Evolutionary conservation across 495 filamentous ascomycete species (phyloP).

Genomic region (Sordaria brevicollis): DNA sequence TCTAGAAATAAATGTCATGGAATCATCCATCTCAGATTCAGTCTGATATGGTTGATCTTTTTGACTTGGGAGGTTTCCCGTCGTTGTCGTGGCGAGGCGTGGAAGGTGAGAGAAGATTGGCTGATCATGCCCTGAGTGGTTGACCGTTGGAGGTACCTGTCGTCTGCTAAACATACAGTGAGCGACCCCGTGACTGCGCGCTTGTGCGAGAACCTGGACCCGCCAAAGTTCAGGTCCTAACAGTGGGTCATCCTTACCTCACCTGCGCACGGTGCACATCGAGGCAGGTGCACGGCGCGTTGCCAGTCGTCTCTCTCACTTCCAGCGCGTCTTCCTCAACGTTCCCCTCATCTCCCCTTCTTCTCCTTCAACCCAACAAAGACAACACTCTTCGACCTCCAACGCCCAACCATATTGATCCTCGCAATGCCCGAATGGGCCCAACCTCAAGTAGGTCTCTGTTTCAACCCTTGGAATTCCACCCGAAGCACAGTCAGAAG

Average conservation of each 20-base stretch:
- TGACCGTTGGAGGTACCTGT: neutral
- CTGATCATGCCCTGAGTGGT: neutral
- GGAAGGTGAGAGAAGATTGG: neutral
- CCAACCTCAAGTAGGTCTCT: neutral
- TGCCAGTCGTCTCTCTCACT: neutral
- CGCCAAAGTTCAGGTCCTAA: neutral
- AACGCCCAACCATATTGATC: constrained; percentile 3
- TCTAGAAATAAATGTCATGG: neutral
- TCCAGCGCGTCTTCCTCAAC: constrained; percentile 3
- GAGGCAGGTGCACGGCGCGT: neutral
- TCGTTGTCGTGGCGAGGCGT: neutral
- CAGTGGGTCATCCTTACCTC: neutral
- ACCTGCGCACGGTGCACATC: neutral
- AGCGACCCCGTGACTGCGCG: neutral
- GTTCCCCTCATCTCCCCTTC: neutral
- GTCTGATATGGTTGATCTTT: neutral
- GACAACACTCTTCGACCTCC: neutral
- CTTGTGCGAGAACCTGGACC: neutral
- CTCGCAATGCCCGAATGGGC: constrained; percentile 12
- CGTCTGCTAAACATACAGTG: neutral
- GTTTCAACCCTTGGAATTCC: neutral
- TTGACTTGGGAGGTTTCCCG: too few relatives aligned
- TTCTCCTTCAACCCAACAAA: too few relatives aligned
- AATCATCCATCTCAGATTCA: neutral
- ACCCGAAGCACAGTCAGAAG: neutral